These are phyloP conservation scores for Baorangia bicolor DNA, from an alignment of 768 basidiomycete species.

Conservation along the genomic window DNA sequence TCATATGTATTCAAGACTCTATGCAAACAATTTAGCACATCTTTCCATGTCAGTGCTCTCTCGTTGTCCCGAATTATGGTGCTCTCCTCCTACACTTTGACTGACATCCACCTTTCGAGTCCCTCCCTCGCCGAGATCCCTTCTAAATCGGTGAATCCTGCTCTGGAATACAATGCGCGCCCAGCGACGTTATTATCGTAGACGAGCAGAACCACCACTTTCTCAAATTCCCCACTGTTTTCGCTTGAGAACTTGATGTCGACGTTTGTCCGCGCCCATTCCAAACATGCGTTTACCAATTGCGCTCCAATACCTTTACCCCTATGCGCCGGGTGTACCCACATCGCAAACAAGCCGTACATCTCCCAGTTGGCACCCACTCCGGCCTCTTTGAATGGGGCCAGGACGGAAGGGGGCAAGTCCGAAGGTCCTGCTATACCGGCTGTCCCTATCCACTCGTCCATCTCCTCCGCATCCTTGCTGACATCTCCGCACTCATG, in stretches of 20 bases:
- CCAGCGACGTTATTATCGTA: conserved; percentile 15
- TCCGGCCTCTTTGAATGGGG: conserved; percentile 13
- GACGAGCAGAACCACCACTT: conserved; percentile 19
- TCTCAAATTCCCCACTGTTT: conserved; percentile 4
- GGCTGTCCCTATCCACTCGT: conserved; percentile 24
- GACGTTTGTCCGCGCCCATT: conserved; percentile 24
- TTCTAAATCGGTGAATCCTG: conserved; percentile 19
- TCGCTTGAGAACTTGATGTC: conserved; percentile 8
- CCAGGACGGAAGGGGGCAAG: background rate
- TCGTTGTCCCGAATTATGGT: background rate
- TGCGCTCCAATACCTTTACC: conserved; percentile 18
- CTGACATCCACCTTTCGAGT: conserved; percentile 22
- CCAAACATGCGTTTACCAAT: conserved; percentile 20
- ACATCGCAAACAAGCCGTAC: conserved; percentile 26
- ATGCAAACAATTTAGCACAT: background rate
- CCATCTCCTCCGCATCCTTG: background rate
- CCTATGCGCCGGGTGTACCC: conserved; percentile 29
- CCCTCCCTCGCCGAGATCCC: conserved; percentile 8
- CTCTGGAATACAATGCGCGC: conserved; percentile 19
- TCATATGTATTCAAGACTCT: background rate
- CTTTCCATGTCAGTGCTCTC: background rate
- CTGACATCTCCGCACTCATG: background rate
- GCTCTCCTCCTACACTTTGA: conserved; percentile 32
- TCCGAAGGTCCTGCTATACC: conserved; percentile 16
- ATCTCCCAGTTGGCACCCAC: conserved; percentile 16